Conservation (phyloP, 495 filamentous ascomycete genomes). For the Daldinia caldariorum region DNA sequence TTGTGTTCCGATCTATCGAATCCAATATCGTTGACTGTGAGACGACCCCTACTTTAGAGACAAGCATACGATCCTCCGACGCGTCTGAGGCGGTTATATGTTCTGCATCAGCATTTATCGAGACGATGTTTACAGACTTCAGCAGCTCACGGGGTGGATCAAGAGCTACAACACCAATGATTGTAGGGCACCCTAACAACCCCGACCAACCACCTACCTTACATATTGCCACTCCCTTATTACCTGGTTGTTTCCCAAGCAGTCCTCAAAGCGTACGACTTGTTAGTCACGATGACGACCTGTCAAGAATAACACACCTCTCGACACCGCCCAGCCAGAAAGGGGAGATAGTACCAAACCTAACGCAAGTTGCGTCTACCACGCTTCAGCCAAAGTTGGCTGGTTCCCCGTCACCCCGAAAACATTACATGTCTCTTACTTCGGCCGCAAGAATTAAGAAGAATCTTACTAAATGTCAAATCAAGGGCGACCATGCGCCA, state of each 20-base stretch:
- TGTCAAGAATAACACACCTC: slow-evolving; percentile 36
- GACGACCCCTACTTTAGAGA: slow-evolving; percentile 68
- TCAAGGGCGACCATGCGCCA: slow-evolving; percentile 57
- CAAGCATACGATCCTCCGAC: slow-evolving; percentile 79
- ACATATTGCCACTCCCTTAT: slow-evolving; percentile 46
- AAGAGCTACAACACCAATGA: slow-evolving; percentile 82
- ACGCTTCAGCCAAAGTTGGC: slow-evolving; percentile 45
- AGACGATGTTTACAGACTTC: slow-evolving; percentile 78
- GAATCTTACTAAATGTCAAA: slow-evolving; percentile 51
- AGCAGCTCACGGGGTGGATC: slow-evolving; percentile 67
- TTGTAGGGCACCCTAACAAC: slow-evolving; percentile 65
- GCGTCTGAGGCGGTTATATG: slow-evolving; percentile 85
- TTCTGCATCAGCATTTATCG: slow-evolving; percentile 79
- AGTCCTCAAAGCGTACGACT: slow-evolving; percentile 54
- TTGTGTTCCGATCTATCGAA: slow-evolving; percentile 82
- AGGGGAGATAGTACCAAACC: not conserved
- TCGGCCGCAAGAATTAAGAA: slow-evolving; percentile 52
- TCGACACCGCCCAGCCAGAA: slow-evolving; percentile 38
- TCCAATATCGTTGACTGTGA: slow-evolving; percentile 70
- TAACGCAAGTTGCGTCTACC: slow-evolving; percentile 36
- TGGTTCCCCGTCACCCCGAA: slow-evolving; percentile 33
- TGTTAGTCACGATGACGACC: slow-evolving; percentile 49
- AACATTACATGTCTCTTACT: slow-evolving; percentile 57
- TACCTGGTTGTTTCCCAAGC: slow-evolving; percentile 40
- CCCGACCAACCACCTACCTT: slow-evolving; percentile 43